Evolutionary conservation across 768 basidiomycete species (phyloP), one percentile per base, ranked within the genome.

Genomic region (Calocybe indica): DNA sequence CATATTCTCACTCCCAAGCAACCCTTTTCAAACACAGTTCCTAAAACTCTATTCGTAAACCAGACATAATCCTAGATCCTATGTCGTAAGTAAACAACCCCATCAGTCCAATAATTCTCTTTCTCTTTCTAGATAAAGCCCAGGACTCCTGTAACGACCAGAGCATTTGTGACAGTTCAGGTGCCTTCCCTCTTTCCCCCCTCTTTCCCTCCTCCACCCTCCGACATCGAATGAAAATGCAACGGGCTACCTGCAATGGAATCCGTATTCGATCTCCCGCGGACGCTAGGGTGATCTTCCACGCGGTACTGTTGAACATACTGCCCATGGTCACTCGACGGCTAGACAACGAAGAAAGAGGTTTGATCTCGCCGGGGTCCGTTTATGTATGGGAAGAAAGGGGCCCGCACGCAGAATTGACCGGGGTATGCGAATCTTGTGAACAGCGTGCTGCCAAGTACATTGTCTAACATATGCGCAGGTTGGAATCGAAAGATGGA

Each of bases 321-420:
- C 68, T 88, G n/a, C 85, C 85, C 41, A 86, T 88, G 75, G 83
- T 90, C 57, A 78, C 83, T 39, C 76, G 85, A 47, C 79, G 88
- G 45, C 67, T 91, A 43, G 85, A 88, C 64, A 79, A 80, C 12
- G 85, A 86, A 51, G 88, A 91, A 62, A 72, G 88, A 45, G 74
- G 83, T 35, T 63, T 77, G 48, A 87, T 90, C 47, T 60, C 74
- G n/a, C 76, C 87, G 6, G 88, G 88, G 13, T 80, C 79, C 43
- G 82, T 89, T 6, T 91, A 86, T 56, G 88, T 91, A 11, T 91
- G 88, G 87, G 88, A 90, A 59, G 88, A 91, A 63, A 74, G 88
- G 46, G 82, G 82, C 0, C 78, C 84, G 36, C 79, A 83, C 48
- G 72, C 82, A 42, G 87, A 87, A 52, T 69, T 84, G 29, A 85